phyloP scores from a whole-genome alignment of 106 monocot genomes.

The Cymbidium sinense region DNA sequence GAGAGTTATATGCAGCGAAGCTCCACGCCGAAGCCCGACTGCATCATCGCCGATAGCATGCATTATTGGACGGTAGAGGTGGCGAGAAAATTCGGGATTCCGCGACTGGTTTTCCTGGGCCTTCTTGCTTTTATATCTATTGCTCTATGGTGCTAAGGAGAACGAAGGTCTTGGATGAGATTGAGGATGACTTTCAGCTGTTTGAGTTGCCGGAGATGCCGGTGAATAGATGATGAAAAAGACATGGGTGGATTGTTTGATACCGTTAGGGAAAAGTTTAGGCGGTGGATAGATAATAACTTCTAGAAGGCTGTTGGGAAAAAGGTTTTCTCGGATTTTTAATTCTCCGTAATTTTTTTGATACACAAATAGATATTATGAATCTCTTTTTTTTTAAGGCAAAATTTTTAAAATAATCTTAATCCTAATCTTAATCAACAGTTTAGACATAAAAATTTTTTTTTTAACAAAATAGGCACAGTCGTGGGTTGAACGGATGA shows the following conservation, averaged over 20 bases:
- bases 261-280: background rate
- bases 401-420: too few species aligned
- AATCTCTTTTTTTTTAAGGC: too few species aligned
- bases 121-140: conserved; percentile 27
- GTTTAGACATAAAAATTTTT: too few species aligned
- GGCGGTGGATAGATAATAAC: background rate
- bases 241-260: background rate
- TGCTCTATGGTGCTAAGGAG: background rate
- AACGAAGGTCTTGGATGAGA: background rate
- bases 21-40: conserved; percentile 7
- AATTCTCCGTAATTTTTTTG: too few species aligned
- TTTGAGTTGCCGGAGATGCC: background rate
- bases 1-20: background rate
- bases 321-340: background rate
- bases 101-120: conserved; percentile 33
- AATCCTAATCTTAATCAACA: too few species aligned
- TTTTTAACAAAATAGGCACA: too few species aligned
- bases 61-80: conserved; percentile 22
- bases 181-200: background rate
- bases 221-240: conserved; percentile 5
- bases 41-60: conserved; percentile 26
- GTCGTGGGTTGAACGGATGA: too few species aligned
- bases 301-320: background rate
- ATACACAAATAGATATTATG: too few species aligned
- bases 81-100: conserved; percentile 26